Evolutionary conservation across 2,329 filamentous ascomycete genomes (phyloP), one percentile per base, ranked within the genome.

Genomic region (Aplosporella prunicola): DNA sequence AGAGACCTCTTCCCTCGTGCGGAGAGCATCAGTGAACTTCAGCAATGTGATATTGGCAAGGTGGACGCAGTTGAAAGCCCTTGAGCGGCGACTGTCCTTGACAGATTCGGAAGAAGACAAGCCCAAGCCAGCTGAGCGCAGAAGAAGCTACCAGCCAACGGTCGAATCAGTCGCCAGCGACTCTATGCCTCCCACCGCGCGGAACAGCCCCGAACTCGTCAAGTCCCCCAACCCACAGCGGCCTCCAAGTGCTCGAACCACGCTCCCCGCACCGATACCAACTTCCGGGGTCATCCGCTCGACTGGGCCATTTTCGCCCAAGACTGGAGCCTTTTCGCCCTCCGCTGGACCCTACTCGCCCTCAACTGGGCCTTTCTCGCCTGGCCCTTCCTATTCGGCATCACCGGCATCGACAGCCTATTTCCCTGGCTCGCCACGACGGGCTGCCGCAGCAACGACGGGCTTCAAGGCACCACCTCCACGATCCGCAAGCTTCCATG

Each of bases 11-110:
- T 20, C 31, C 5, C 17, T 40, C 5, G 38, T 40, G n/a, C 32
- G 38, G 11, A 28, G 13, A 5, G 20, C 20, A 16, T 35, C 38
- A 8, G 23, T 32, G 8, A 9, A 14, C 13, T 40, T 32, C 20
- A 35, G 38, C 22, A 22, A 25, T 16, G 32, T 35, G 10, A 40
- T 61, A 24, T 33, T 61, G 24, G 45, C 50, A 13, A 47, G 41
- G 25, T 61, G 57, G 58, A 61, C 52, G 3, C 46, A 47, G 18
- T 40, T 61, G 11, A 50, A 47, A 13, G 49, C 53, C 20, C 49
- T 61, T 27, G 48, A 60, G 17, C 45, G 47, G 14, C 46, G 45
- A n/a, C 32, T 58, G 4, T 37, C 43, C 9, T 48, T 53, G 5
- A 43, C 46, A 11, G 49, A 57, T n/a, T 8, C 8, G 5, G 30